A percentile compares a stretch with the other conserved stretches of the same genome.
Evolutionary conservation across 73 alveolate species (phyloP).

Genomic region (Stentor roeselii): DNA sequence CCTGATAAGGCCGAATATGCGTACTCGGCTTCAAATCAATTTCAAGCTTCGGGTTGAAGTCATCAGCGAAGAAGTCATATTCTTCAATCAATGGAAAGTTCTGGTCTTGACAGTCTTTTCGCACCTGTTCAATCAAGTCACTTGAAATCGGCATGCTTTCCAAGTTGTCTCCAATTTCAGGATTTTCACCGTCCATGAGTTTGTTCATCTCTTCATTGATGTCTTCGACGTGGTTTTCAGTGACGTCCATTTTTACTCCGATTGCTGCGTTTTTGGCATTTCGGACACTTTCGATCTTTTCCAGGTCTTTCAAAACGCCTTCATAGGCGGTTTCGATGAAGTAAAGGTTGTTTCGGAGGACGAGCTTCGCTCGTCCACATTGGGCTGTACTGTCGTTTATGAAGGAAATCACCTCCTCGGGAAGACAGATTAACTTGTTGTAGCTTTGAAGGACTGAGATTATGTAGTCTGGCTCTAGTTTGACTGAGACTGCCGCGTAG

Average conservation of each 20-base stretch:
- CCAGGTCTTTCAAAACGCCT: constrained; percentile 35
- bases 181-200: constrained; percentile 46
- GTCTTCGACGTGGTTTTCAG: constrained; percentile 19
- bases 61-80: constrained; percentile 39
- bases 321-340: constrained; percentile 63
- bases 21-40: constrained; percentile 73
- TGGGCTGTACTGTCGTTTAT: constrained; percentile 75
- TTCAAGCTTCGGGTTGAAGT: constrained; percentile 52
- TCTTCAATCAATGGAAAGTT: constrained; percentile 62
- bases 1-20: constrained; percentile 85
- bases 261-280: constrained; percentile 26
- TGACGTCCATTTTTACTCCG: not conserved
- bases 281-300: constrained; percentile 39
- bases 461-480: constrained; percentile 77
- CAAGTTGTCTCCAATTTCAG: constrained; percentile 31
- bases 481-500: constrained; percentile 90
- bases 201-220: constrained; percentile 38
- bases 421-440: constrained; percentile 63
- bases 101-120: constrained; percentile 57
- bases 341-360: constrained; percentile 72
- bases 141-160: constrained; percentile 45
- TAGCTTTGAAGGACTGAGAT: constrained; percentile 59
- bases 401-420: constrained; percentile 55
- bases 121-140: constrained; percentile 60
- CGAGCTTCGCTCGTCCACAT: constrained; percentile 83